Base-by-base conservation (phyloP, 1,284 basidiomycete genomes). In the Trametes versicolor region DNA sequence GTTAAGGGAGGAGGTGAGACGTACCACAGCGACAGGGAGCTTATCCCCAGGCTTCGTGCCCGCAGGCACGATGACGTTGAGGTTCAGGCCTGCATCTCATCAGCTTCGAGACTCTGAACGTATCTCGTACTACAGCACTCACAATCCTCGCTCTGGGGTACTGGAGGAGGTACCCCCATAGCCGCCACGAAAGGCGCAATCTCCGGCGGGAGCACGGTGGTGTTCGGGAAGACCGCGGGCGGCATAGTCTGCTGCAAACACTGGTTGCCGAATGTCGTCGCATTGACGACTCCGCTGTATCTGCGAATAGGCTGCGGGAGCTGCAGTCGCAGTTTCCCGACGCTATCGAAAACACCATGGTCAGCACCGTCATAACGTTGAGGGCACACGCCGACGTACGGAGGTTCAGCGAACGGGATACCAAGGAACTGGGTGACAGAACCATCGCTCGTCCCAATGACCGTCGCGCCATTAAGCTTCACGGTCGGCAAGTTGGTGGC, bases 61-160 rank as follows among this genome's bases (percentile, higher is more conserved):
- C 0, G 79, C 75, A 10, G 87, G 84, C 36, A 80, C 82, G 58
- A 85, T 78, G 7, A 91, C 82, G 70, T 90, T 90, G 67, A 90
- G 71, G 1, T 80, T 83, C 45, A 90, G 75, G 71, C 88, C 87
- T 84, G 73, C 78, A 77, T 15, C 17, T 5, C 27, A 19, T 17
- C 39, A 47, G 27, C 15, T 56, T 41, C 48, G 47, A 32, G 13
- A 0, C 10, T 9, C 48, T 4, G 29, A 17, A 43, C 8, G 10
- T 54, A n/a, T 17, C n/a, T n/a, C n/a, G 15, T 2, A 4, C 56
- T 32, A 27, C 19, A 8, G 15, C 8, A 70, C 81, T 66, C 62
- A 85, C 84, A 87, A 68, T 86, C 84, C 72, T 87, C 85, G 55
- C 76, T 74, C 39, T 79, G 78, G 1, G 68, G 60, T 10, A 64